Conservation (phyloP, 1,284 basidiomycete species). For the Schizophyllum amplum region DNA sequence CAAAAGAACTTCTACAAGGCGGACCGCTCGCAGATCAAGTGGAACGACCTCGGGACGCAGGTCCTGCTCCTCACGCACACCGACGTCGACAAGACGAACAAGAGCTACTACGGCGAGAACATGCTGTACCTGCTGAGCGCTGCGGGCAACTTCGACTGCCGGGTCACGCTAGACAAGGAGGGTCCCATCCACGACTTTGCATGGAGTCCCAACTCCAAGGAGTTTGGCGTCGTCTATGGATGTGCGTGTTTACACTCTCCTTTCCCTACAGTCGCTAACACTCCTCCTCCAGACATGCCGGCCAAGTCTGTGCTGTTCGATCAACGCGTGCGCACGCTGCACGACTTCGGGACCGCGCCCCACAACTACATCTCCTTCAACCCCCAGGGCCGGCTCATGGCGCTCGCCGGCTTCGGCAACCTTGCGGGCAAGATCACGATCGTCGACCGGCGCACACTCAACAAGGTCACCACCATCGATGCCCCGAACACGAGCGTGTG, state of each 20-base stretch:
- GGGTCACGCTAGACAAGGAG: conserved; percentile 91
- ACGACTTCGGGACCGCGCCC: conserved; percentile 87
- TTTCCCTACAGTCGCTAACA: conserved; percentile 2
- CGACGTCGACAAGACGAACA: conserved; percentile 95
- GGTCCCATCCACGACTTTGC: conserved; percentile 95
- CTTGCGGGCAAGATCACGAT: conserved; percentile 90
- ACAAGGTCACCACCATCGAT: conserved; percentile 81
- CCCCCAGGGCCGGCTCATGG: conserved; percentile 85
- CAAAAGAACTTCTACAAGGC: conserved; percentile 96
- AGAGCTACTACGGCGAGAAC: conserved; percentile 97
- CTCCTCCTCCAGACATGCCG: conserved; percentile 74
- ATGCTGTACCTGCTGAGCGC: conserved; percentile 90
- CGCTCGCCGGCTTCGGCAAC: conserved; percentile 94
- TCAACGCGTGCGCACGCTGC: conserved; percentile 79
- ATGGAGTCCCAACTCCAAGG: conserved; percentile 97
- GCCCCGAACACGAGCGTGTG: conserved; percentile 91
- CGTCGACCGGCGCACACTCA: conserved; percentile 82
- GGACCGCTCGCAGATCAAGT: conserved; percentile 90
- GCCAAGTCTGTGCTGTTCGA: conserved; percentile 91
- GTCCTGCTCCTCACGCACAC: conserved; percentile 89
- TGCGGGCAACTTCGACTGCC: conserved; percentile 94
- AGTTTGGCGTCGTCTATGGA: conserved; percentile 94
- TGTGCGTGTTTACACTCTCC: conserved; percentile 53
- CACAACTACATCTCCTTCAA: conserved; percentile 94
- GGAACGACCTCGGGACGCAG: conserved; percentile 89